These are phyloP conservation scores for Pseudoneurospora amorphoporcata DNA, from an alignment of 495 filamentous ascomycete genomes.

Conservation along the genomic window DNA sequence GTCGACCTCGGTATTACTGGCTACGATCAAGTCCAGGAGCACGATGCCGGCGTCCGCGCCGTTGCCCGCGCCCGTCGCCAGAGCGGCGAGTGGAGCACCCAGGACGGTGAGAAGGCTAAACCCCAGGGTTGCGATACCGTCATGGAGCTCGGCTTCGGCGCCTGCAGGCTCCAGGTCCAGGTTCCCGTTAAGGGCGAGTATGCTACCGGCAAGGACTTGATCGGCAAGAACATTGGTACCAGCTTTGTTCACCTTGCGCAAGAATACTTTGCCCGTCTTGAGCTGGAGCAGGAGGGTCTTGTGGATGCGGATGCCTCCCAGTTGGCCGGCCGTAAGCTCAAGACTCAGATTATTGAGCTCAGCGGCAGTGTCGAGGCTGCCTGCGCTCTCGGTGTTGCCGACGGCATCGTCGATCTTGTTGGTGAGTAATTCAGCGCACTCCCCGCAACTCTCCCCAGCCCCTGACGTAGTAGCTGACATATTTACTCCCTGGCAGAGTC, in stretches of 20 bases:
- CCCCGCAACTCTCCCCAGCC: not conserved
- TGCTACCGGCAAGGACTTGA: constrained; percentile 56
- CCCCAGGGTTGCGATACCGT: constrained; percentile 62
- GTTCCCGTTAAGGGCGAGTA: constrained; percentile 78
- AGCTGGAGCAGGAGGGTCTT: constrained; percentile 38
- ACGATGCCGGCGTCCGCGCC: constrained; percentile 62
- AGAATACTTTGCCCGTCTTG: constrained; percentile 71
- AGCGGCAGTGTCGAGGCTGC: constrained; percentile 95
- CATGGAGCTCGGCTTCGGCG: constrained; percentile 81
- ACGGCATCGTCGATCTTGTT: constrained; percentile 95
- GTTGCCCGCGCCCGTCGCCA: constrained; percentile 39
- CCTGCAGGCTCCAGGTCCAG: constrained; percentile 90
- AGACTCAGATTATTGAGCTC: constrained; percentile 80
- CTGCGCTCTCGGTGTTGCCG: constrained; percentile 88
- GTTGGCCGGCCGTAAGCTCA: constrained; percentile 38
- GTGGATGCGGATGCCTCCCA: constrained; percentile 16
- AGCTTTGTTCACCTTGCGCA: constrained; percentile 80
- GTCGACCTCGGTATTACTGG: constrained; percentile 95
- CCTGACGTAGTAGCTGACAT: not conserved
- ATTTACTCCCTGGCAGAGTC: constrained; percentile 53
- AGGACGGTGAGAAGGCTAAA: constrained; percentile 20
- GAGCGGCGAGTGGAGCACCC: constrained; percentile 38
- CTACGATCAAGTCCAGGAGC: constrained; percentile 82
- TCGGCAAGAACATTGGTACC: constrained; percentile 91
- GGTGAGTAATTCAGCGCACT: constrained; percentile 46